Evolutionary conservation across 1,284 basidiomycete genomes (phyloP).

Genomic region (Leccinum griseonigrum): DNA sequence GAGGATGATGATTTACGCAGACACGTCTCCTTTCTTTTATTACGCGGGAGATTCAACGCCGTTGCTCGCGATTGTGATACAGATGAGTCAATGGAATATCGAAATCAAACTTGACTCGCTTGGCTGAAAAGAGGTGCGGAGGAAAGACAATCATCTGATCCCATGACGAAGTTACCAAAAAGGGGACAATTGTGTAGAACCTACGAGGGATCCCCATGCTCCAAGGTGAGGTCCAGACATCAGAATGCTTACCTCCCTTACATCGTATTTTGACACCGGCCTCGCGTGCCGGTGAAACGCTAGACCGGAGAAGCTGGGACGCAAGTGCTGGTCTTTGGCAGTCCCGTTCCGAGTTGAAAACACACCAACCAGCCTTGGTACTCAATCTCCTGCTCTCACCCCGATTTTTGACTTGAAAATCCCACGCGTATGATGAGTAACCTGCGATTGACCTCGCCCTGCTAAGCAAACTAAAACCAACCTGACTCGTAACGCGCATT

Average conservation of each 20-base stretch:
- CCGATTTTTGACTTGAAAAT: background rate
- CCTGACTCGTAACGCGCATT: background rate
- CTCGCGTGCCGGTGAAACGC: background rate
- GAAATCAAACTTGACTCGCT: background rate
- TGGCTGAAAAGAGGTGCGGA: background rate
- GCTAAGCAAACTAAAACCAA: no score
- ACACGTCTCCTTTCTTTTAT: background rate
- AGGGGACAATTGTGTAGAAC: background rate
- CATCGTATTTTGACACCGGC: background rate
- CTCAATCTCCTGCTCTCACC: background rate
- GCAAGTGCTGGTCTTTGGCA: background rate
- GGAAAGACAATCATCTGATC: background rate
- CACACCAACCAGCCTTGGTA: background rate
- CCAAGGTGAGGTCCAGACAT: background rate
- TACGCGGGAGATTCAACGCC: background rate
- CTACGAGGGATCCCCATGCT: background rate
- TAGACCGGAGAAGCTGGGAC: background rate
- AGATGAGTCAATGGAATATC: background rate
- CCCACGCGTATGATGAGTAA: no score
- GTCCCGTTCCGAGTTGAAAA: background rate
- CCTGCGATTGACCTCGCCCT: no score
- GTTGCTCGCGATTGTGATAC: background rate
- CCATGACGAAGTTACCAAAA: background rate
- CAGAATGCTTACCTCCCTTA: background rate
- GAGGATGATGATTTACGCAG: background rate